A percentile compares a stretch with the other conserved stretches of the same genome.
Conservation (phyloP, 306 rosid species). For the Cucurbita argyrosperma region DNA sequence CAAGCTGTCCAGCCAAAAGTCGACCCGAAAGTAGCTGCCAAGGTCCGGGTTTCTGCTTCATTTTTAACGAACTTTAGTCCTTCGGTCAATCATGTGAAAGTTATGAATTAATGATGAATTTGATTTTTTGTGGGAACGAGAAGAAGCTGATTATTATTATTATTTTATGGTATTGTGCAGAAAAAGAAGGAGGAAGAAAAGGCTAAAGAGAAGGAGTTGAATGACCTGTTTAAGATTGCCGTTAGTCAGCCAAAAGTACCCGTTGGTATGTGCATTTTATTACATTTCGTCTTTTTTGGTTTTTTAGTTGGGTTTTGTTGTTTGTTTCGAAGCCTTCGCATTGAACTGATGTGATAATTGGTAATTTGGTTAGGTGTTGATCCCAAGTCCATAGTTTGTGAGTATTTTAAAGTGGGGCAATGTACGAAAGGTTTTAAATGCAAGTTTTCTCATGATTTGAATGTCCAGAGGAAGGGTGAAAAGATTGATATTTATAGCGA, state of each 20-base stretch:
- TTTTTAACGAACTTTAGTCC: neutral
- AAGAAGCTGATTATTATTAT: neutral
- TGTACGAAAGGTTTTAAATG: slow-evolving; percentile 91
- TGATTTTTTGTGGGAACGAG: neutral
- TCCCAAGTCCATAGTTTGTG: slow-evolving; percentile 92
- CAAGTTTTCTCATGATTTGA: slow-evolving; percentile 96
- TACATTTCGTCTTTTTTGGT: neutral
- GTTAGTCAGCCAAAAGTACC: slow-evolving; percentile 93
- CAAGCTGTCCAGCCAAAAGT: slow-evolving; percentile 52
- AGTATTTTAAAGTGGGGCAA: slow-evolving; percentile 81
- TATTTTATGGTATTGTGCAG: slow-evolving; percentile 22
- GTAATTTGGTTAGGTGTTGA: slow-evolving; percentile 67
- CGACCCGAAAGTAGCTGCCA: slow-evolving; percentile 48
- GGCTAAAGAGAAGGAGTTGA: slow-evolving; percentile 85
- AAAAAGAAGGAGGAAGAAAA: slow-evolving; percentile 95
- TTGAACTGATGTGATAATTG: slow-evolving; percentile 7
- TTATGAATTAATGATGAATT: neutral
- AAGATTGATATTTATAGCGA: slow-evolving; percentile 93
- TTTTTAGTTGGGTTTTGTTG: neutral
- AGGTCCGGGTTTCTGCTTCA: slow-evolving; percentile 25
- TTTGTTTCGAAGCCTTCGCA: neutral
- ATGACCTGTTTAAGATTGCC: slow-evolving; percentile 82
- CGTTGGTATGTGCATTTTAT: slow-evolving; percentile 30
- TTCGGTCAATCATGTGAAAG: neutral
- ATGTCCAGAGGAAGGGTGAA: slow-evolving; percentile 96